phyloP scores from a whole-genome alignment of 495 filamentous ascomycete species.

The Chlorociboria aeruginascens region DNA sequence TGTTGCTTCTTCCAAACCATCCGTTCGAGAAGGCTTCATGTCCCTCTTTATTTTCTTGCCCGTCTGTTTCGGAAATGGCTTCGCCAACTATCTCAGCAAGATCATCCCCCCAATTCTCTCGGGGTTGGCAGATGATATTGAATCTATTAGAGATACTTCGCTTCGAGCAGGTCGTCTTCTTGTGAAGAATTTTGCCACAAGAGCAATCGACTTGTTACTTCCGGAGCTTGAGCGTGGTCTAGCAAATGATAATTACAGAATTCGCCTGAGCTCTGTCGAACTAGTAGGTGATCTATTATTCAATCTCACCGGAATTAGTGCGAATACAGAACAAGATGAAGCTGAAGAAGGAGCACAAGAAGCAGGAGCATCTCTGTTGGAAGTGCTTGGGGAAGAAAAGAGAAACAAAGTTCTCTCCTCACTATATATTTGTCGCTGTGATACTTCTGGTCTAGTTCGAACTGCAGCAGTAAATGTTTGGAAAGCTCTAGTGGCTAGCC shows the following conservation, averaged over 20 bases:
- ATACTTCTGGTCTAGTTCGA: constrained; percentile 87
- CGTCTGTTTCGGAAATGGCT: constrained; percentile 97
- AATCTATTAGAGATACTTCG: constrained; percentile 88
- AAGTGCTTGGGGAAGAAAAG: constrained; percentile 89
- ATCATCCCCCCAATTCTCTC: constrained; percentile 94
- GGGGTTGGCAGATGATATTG: constrained; percentile 89
- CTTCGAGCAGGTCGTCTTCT: constrained; percentile 84
- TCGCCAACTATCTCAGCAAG: constrained; percentile 85
- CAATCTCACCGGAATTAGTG: constrained; percentile 92
- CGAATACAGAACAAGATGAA: constrained; percentile 68
- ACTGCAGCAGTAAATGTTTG: constrained; percentile 85
- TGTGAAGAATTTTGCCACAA: constrained; percentile 95
- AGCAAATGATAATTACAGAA: constrained; percentile 91
- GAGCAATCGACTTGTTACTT: constrained; percentile 84
- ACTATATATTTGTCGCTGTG: constrained; percentile 93
- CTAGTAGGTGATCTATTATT: constrained; percentile 93
- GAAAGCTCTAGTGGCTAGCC: constrained; percentile 92
- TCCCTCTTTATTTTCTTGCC: constrained; percentile 98
- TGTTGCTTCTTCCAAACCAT: constrained; percentile 77
- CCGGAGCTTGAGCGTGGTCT: constrained; percentile 92
- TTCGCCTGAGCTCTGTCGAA: constrained; percentile 94
- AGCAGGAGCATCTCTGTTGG: constrained; percentile 79
- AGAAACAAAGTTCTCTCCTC: constrained; percentile 90
- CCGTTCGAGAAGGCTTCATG: constrained; percentile 97
- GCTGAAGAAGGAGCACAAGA: constrained; percentile 69